Percentiles rank a stretch among this genome's conserved stretches.
Conservation (phyloP, 202 grass and related monocot genomes). For the Eragrostis tef region DNA sequence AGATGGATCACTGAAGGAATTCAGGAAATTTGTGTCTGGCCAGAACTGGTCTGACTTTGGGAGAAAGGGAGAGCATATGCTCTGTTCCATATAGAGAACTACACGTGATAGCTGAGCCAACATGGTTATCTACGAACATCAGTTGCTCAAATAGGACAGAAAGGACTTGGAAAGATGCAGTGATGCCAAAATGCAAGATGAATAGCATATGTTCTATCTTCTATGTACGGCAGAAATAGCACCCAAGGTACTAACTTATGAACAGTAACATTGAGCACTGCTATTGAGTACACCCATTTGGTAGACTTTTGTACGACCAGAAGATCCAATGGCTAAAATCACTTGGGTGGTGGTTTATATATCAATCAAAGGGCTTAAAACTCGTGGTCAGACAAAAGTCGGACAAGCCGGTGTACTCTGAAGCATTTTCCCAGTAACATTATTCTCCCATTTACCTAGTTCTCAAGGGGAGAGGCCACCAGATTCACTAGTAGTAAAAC, state of each 20-base stretch:
- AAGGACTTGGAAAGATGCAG: conserved; percentile 15
- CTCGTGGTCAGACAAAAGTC: too few species aligned
- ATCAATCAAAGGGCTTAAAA: too few species aligned
- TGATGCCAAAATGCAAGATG: not conserved
- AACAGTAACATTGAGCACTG: conserved; percentile 17
- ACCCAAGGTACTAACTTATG: conserved; percentile 22
- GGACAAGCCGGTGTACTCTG: too few species aligned
- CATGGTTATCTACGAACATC: conserved; percentile 16
- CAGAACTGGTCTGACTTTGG: conserved; percentile 37
- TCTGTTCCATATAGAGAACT: conserved; percentile 19
- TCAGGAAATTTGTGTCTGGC: not conserved
- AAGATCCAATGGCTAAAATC: too few species aligned
- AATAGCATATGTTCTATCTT: conserved; percentile 19
- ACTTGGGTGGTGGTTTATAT: too few species aligned
- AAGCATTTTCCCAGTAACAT: too few species aligned
- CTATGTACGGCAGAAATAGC: not conserved
- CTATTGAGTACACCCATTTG: too few species aligned
- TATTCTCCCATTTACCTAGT: conserved; percentile 48
- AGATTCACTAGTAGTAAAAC: conserved; percentile 72
- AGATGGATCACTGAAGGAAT: not conserved
- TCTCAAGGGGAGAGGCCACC: conserved; percentile 23
- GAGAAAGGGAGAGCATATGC: conserved; percentile 27
- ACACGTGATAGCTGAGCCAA: not conserved
- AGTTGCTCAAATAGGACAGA: not conserved
- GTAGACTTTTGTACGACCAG: too few species aligned